Conservation (phyloP, 169 alveolate species). For the Plasmodium inui region DNA sequence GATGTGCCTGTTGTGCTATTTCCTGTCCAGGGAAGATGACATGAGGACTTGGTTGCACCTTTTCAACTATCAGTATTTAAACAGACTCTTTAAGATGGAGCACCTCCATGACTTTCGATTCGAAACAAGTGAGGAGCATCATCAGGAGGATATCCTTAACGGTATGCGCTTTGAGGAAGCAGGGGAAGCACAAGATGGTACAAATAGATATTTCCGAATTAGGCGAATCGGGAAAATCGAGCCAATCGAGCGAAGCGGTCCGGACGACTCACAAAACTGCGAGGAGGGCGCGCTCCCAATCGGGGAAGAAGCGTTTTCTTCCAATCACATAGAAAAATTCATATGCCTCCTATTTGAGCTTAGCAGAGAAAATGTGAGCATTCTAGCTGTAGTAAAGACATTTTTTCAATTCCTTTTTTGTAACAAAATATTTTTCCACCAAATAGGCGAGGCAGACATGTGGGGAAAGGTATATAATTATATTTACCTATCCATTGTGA, state of each 20-base stretch:
- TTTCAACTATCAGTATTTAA: conserved; percentile 38
- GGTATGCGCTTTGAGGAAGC: conserved; percentile 2
- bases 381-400: conserved; percentile 37
- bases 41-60: conserved; percentile 41
- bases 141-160: conserved; percentile 20
- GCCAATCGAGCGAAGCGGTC: neutral
- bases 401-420: conserved; percentile 57
- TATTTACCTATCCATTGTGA: conserved; percentile 43
- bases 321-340: conserved; percentile 27
- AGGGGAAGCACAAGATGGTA: neutral
- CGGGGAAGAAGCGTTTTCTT: neutral
- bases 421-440: conserved; percentile 29
- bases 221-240: neutral
- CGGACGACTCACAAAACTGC: neutral
- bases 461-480: conserved; percentile 59
- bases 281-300: neutral
- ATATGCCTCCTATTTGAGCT: conserved; percentile 33
- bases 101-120: conserved; percentile 6
- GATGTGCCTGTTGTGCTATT: conserved; percentile 45
- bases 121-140: conserved; percentile 3
- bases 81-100: conserved; percentile 23
- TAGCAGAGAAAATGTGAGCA: conserved; percentile 35
- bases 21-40: conserved; percentile 7
- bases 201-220: neutral
- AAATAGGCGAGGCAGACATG: conserved; percentile 17